Evolutionary conservation across 192 early-diverging fungal species (phyloP), one percentile per base, ranked within the genome.

Genomic region (Chytriomyces hyalinus): DNA sequence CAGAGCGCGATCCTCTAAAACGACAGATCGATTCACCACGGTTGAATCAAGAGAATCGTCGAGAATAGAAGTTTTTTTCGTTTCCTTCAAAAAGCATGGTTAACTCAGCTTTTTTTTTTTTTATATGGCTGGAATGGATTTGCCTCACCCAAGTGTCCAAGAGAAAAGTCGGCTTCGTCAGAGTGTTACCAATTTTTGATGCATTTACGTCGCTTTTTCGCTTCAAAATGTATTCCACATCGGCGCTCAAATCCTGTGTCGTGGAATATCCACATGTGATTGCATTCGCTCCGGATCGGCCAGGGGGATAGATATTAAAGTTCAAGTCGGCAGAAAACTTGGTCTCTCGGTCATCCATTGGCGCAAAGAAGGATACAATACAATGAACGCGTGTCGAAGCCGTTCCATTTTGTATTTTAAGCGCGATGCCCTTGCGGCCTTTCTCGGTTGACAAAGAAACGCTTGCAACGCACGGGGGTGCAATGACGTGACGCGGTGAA

Each of bases 211-310:
- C 53, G 6, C 59, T 10, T 49, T 44, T 20, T 20, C 73, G 26
- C 63, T 75, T 75, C 48, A 75, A 50, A 15, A 75, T 64, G 49
- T 75, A 75, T 44, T 75, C 73, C 61, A 75, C 15, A 65, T 75
- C 73, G 2, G 73, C n/a, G 11, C 66, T 45, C 73, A 75, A 51
- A 24, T 22, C 28, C 64, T 75, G 62, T 13, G 73, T 44, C 63
- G 17, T 6, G 5, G 73, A 75, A 51, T 75, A 75, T 24, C 46
- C 15, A 53, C 45, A 50, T 22, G 48, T 26, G 6, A 66, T 61
- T 51, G 53, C 47, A 68, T 17, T 48, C 47, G 45, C 22, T 3
- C 15, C 13, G 1, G 13, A 53, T 49, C 69, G 10, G 49, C 69
- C 15, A 20, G 26, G 20, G 22, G 36, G 36, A 36, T 4, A 36